Percentiles rank a stretch among this genome's conserved stretches.
Conservation (phyloP, 2,329 filamentous ascomycete genomes). For the Penicillium verrucosum region DNA sequence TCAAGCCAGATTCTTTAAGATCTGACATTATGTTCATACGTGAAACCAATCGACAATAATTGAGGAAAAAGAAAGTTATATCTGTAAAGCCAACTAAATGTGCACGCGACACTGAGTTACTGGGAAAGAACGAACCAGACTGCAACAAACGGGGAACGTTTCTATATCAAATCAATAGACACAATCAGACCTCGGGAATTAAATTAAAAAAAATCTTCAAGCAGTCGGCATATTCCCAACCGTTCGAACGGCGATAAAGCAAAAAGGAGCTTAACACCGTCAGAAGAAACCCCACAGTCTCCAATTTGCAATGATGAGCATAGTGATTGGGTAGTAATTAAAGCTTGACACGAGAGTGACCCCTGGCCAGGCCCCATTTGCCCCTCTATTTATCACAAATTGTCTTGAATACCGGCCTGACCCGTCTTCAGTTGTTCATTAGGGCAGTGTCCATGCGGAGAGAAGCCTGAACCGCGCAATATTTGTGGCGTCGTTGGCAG, state of each 20-base stretch:
- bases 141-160: background rate
- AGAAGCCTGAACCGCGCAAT: background rate
- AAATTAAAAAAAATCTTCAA: background rate
- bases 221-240: background rate
- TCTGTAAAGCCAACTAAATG: background rate
- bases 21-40: constrained; percentile 12
- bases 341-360: background rate
- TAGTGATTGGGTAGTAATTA: background rate
- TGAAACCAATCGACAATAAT: background rate
- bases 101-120: background rate
- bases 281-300: background rate
- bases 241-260: constrained; percentile 1
- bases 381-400: background rate
- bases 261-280: background rate
- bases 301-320: background rate
- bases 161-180: background rate
- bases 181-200: background rate
- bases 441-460: background rate
- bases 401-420: background rate
- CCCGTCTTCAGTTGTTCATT: background rate
- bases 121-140: background rate
- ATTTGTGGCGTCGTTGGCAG: background rate
- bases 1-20: constrained; percentile 1
- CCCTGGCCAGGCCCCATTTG: background rate
- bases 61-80: background rate